Conservation (phyloP, 2,329 filamentous ascomycete genomes). For the Colletotrichum eremochloae region DNA sequence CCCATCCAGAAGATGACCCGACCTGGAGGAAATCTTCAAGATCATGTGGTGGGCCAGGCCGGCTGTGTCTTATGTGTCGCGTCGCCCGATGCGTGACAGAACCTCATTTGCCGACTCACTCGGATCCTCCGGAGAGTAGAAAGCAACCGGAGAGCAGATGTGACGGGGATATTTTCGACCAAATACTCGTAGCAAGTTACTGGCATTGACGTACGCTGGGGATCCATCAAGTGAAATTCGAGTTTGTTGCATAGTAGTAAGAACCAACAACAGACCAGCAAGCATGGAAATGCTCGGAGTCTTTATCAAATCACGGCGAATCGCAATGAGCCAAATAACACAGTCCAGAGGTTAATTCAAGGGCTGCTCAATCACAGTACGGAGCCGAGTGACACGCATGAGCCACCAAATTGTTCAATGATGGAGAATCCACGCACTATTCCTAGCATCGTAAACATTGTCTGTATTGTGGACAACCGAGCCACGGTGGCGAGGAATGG, state of each 20-base stretch:
- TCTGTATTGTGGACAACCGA: neutral
- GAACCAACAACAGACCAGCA: neutral
- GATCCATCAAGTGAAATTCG: neutral
- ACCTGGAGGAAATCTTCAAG: neutral
- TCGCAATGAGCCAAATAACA: neutral
- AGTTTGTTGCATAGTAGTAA: neutral
- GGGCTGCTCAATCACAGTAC: neutral
- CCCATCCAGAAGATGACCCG: neutral
- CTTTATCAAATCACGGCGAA: neutral
- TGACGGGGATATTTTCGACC: neutral
- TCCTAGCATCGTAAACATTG: neutral
- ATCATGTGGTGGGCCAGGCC: neutral
- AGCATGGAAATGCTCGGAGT: neutral
- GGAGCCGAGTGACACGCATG: neutral
- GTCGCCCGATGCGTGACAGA: neutral
- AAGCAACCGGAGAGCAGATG: no score
- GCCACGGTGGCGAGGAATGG: neutral
- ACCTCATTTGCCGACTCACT: no score
- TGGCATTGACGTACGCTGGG: neutral
- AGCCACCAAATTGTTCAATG: neutral
- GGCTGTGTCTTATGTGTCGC: neutral
- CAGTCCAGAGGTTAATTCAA: no score
- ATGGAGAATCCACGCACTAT: neutral
- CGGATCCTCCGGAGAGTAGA: neutral
- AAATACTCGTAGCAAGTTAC: neutral